phyloP scores from a whole-genome alignment of 2,329 filamentous ascomycete genomes.

The Nothomitra cinnamomea region DNA sequence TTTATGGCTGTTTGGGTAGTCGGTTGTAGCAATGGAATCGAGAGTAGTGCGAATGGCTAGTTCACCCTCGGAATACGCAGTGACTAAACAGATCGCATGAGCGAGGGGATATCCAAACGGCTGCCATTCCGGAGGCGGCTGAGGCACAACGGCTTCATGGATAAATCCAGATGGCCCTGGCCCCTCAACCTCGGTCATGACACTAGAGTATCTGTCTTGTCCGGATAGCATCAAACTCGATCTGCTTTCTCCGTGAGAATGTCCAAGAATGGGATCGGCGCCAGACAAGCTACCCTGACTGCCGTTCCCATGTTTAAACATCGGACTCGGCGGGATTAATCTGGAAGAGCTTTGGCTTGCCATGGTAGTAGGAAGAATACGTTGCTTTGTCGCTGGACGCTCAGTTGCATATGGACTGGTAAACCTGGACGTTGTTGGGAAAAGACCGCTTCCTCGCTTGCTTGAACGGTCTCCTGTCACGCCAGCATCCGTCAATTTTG shows the following conservation, averaged over 20 bases:
- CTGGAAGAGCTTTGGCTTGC: slow-evolving; percentile 69
- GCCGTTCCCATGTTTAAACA: slow-evolving; percentile 28
- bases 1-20: slow-evolving; percentile 99
- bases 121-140: slow-evolving; percentile 92
- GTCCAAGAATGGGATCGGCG: slow-evolving; percentile 9
- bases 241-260: slow-evolving; percentile 18
- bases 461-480: slow-evolving; percentile 51
- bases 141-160: slow-evolving; percentile 86
- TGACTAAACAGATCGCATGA: slow-evolving; percentile 86
- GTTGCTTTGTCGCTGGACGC: slow-evolving; percentile 34
- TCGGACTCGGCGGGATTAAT: slow-evolving; percentile 47
- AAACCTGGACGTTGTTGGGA: slow-evolving; percentile 89
- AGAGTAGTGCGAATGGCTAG: slow-evolving; percentile 85
- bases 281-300: slow-evolving; percentile 41
- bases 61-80: slow-evolving; percentile 89
- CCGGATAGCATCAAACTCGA: slow-evolving; percentile 26
- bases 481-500: slow-evolving; percentile 60
- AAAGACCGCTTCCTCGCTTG: slow-evolving; percentile 69
- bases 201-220: slow-evolving; percentile 20
- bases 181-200: slow-evolving; percentile 45
- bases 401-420: slow-evolving; percentile 77
- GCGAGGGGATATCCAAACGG: slow-evolving; percentile 91
- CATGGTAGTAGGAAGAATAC: slow-evolving; percentile 72
- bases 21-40: slow-evolving; percentile 91
- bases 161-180: slow-evolving; percentile 86